phyloP scores from a whole-genome alignment of 208 protist species.

The Porcisia hertigi region DNA sequence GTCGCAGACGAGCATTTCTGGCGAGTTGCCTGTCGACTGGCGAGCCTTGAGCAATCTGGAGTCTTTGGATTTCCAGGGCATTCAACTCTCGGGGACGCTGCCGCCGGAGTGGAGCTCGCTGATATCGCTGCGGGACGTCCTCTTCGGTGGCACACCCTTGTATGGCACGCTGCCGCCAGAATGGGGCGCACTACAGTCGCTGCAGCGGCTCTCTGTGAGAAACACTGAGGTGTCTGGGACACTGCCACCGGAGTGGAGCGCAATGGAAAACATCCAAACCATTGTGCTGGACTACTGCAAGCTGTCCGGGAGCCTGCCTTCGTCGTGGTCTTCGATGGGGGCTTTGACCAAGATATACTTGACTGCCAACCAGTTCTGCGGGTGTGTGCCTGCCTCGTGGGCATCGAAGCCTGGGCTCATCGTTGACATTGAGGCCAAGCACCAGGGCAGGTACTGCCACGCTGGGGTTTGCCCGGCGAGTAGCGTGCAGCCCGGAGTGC shows the following conservation, averaged over 20 bases:
- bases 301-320: background rate
- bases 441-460: background rate
- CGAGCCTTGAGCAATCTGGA: too few species aligned
- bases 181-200: too few species aligned
- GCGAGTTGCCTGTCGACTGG: too few species aligned
- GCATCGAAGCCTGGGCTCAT: background rate
- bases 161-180: too few species aligned
- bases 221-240: background rate
- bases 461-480: background rate
- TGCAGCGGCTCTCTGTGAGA: background rate
- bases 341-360: background rate
- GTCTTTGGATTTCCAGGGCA: too few species aligned
- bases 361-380: background rate
- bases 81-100: too few species aligned
- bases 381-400: background rate
- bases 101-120: too few species aligned
- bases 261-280: background rate
- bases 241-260: slow-evolving; percentile 9
- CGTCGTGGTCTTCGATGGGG: slow-evolving; percentile 3
- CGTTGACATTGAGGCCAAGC: background rate
- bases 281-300: background rate
- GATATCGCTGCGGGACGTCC: too few species aligned
- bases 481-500: too few species aligned
- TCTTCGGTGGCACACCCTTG: too few species aligned
- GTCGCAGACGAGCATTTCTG: too few species aligned